Percentiles rank a stretch among this genome's conserved stretches.
phyloP scores from a whole-genome alignment of 2,329 filamentous ascomycete species.

The Neonectria magnoliae region DNA sequence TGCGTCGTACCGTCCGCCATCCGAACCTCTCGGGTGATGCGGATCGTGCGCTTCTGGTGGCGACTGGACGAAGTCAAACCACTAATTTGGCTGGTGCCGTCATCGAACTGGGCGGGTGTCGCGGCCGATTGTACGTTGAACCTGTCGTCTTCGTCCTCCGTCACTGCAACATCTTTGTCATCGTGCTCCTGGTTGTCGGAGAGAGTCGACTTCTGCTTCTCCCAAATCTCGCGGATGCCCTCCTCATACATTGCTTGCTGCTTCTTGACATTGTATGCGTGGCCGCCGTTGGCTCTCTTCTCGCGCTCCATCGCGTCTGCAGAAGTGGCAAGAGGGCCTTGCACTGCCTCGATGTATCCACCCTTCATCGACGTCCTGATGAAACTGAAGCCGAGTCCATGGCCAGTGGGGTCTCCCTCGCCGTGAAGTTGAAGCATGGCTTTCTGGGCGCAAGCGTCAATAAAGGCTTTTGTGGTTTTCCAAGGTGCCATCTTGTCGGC shows the following conservation, averaged over 20 bases:
- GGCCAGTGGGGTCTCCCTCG: conserved; percentile 92
- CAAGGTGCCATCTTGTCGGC: conserved; percentile 93
- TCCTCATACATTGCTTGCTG: conserved; percentile 94
- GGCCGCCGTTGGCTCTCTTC: conserved; percentile 88
- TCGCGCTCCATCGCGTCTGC: conserved; percentile 90
- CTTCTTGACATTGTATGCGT: conserved; percentile 96
- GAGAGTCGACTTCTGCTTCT: conserved; percentile 82
- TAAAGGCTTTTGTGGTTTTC: conserved; percentile 96
- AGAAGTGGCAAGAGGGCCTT: conserved; percentile 70
- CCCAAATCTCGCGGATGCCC: conserved; percentile 92
- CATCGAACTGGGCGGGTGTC: conserved; percentile 75
- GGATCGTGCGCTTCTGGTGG: conserved; percentile 71
- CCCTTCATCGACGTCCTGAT: conserved; percentile 99
- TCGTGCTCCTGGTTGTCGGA: conserved; percentile 76
- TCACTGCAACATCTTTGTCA: conserved; percentile 67
- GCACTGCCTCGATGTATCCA: conserved; percentile 85
- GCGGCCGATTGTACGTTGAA: conserved; percentile 79
- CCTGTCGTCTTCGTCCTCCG: conserved; percentile 70
- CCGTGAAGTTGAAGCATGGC: conserved; percentile 97
- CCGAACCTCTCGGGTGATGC: conserved; percentile 74
- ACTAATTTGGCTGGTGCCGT: conserved; percentile 82
- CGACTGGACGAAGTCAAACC: conserved; percentile 73
- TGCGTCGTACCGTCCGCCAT: conserved; percentile 62
- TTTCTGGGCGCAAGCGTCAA: conserved; percentile 92
- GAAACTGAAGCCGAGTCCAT: conserved; percentile 95